Evolutionary conservation across 2,329 filamentous ascomycete genomes (phyloP), one percentile per base, ranked within the genome.

Genomic region (Fusarium temperatum): DNA sequence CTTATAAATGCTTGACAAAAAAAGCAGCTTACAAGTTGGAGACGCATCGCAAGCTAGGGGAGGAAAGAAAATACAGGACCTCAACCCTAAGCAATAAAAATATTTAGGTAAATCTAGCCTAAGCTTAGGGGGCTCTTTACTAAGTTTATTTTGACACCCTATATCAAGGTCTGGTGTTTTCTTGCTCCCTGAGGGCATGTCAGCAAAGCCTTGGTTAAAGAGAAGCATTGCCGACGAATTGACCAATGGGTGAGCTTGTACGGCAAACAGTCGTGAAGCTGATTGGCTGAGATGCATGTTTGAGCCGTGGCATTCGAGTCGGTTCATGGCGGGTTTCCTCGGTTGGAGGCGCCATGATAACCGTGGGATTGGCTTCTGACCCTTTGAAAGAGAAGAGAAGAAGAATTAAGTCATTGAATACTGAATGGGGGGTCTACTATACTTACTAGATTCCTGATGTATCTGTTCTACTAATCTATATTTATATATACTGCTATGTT

Each of bases 291-390:
- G 18, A 26, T 18, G n/a, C 8, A 3, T 24, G 26, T 51, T 66
- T 66, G 51, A 63, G 70, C 70, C 70, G 70, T 73, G 70, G 70
- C 54, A 67, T 45, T 72, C 56, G 3, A 24, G 51, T 74, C 75
- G 79, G 75, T 74, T 75, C 70, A 45, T 64, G 58, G 71, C 81
- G 81, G 81, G 77, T 82, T 80, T 75, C 75, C 77, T 82, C 81
- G 81, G 81, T 80, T 82, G 78, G 42, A 58, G 63, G 79, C 50
- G 28, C 44, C 18, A 41, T 50, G 50, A 63, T 63, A 70, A 59
- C 66, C 54, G 67, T 62, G 58, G 53, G 53, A 55, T 41, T 45
- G 17, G 42, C 24, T 45, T 26, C 0, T 45, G 42, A 8, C 17
- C 42, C 42, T 26, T 45, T 17, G 7, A 13, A 45, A 26, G 17